These are phyloP conservation scores for Pichia phayaonensis DNA, from an alignment of 805 yeast species.

Conservation along the genomic window DNA sequence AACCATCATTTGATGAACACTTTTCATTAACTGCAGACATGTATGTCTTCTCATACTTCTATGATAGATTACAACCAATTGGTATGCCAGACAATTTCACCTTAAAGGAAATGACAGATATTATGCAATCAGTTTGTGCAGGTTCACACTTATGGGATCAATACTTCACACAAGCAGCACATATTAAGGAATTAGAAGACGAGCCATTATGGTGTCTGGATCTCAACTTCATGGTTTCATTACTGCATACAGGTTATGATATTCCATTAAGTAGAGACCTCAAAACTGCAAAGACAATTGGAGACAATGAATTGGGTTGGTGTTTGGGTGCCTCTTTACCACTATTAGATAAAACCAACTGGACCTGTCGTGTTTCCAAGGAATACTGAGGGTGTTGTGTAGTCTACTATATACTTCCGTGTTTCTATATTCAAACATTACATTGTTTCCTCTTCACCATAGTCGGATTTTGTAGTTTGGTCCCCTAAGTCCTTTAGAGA, in stretches of 20 bases:
- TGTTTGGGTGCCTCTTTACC: slow-evolving; percentile 97
- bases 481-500: not conserved
- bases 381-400: slow-evolving; percentile 11
- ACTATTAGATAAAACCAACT: slow-evolving; percentile 60
- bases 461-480: not conserved
- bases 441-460: not conserved
- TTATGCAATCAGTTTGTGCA: slow-evolving; percentile 77
- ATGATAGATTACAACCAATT: slow-evolving; percentile 87
- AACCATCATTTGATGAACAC: slow-evolving; percentile 78
- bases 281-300: slow-evolving; percentile 85
- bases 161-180: slow-evolving; percentile 57
- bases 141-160: slow-evolving; percentile 72
- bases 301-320: slow-evolving; percentile 93
- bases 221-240: slow-evolving; percentile 79
- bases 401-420: not conserved
- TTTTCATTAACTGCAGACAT: slow-evolving; percentile 70
- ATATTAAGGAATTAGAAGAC: slow-evolving; percentile 54
- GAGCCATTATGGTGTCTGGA: slow-evolving; percentile 96
- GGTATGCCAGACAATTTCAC: slow-evolving; percentile 93
- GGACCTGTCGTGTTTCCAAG: slow-evolving; percentile 55
- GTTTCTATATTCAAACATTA: not conserved
- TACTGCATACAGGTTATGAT: slow-evolving; percentile 94
- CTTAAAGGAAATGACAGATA: slow-evolving; percentile 70
- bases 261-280: slow-evolving; percentile 86
- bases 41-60: slow-evolving; percentile 89